A percentile compares a stretch with the other conserved stretches of the same genome.
Conservation (phyloP, 768 basidiomycete species). For the Tylopilus balloui region DNA sequence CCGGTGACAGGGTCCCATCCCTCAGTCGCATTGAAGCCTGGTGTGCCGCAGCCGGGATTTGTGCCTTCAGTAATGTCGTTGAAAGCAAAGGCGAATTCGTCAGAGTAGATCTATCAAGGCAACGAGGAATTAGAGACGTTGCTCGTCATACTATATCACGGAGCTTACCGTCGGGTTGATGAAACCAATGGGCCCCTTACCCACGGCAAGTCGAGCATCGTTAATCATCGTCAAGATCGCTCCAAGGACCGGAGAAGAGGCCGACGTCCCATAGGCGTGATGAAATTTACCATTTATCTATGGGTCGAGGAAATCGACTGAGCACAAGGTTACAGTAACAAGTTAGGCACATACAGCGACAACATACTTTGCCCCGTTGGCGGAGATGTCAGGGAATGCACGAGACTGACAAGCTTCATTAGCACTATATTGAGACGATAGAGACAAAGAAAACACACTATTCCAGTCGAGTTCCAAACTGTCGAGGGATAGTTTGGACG, state of each 20-base stretch:
- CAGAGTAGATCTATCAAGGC: slow-evolving; percentile 2
- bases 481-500: slow-evolving; percentile 21
- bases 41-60: slow-evolving; percentile 32
- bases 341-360: slow-evolving; percentile 13
- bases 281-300: slow-evolving; percentile 27
- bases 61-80: slow-evolving; percentile 45
- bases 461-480: slow-evolving; percentile 31
- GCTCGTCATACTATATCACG: no score
- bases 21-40: no score
- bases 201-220: slow-evolving; percentile 32
- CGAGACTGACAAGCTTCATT: slow-evolving; percentile 29
- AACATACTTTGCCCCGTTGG: slow-evolving; percentile 34
- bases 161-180: slow-evolving; percentile 5
- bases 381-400: slow-evolving; percentile 35
- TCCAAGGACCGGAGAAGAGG: slow-evolving; percentile 29
- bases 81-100: slow-evolving; percentile 1
- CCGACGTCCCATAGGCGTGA: slow-evolving; percentile 32
- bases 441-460: slow-evolving; percentile 7
- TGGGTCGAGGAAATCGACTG: background rate
- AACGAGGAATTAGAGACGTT: no score
- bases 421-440: no score
- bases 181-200: slow-evolving; percentile 30
- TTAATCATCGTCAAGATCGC: slow-evolving; percentile 38
- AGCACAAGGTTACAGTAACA: background rate
- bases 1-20: no score